A percentile compares a stretch with the other conserved stretches of the same genome.
phyloP scores from a whole-genome alignment of 352 stramenopile genomes.

The Pythium periplocum region DNA sequence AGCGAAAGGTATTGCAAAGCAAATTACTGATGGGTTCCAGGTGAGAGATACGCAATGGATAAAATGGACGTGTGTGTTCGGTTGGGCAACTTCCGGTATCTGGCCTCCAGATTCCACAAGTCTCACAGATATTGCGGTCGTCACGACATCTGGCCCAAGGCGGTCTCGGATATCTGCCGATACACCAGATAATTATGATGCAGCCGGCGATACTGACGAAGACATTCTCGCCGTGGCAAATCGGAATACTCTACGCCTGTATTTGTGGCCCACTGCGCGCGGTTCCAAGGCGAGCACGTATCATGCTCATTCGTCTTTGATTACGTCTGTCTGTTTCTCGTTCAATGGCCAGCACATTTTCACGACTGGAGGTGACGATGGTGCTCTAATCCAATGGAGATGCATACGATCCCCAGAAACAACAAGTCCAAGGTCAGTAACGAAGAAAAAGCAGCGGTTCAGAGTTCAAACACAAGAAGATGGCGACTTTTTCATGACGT shows the following conservation, averaged over 20 bases:
- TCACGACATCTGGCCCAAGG: conserved; percentile 33
- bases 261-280: conserved; percentile 42
- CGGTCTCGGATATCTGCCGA: not conserved
- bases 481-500: not conserved
- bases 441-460: conserved; percentile 16
- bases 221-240: conserved; percentile 43
- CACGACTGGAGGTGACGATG: conserved; percentile 50
- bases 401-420: conserved; percentile 6
- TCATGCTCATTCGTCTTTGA: conserved; percentile 38
- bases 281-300: conserved; percentile 37
- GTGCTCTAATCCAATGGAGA: conserved; percentile 56
- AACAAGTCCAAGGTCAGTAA: not conserved
- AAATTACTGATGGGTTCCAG: conserved; percentile 57
- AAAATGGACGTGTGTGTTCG: conserved; percentile 67
- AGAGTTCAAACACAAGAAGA: conserved; percentile 5
- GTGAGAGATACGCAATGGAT: conserved; percentile 53
- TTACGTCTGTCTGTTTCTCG: conserved; percentile 43
- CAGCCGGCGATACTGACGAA: conserved; percentile 15
- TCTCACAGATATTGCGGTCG: conserved; percentile 40
- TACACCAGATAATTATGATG: not conserved
- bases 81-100: conserved; percentile 57
- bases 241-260: conserved; percentile 39
- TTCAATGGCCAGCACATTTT: conserved; percentile 44
- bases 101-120: conserved; percentile 50
- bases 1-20: conserved; percentile 32